Conservation (phyloP, 495 filamentous ascomycete species). For the Parachaetomium inaequale region DNA sequence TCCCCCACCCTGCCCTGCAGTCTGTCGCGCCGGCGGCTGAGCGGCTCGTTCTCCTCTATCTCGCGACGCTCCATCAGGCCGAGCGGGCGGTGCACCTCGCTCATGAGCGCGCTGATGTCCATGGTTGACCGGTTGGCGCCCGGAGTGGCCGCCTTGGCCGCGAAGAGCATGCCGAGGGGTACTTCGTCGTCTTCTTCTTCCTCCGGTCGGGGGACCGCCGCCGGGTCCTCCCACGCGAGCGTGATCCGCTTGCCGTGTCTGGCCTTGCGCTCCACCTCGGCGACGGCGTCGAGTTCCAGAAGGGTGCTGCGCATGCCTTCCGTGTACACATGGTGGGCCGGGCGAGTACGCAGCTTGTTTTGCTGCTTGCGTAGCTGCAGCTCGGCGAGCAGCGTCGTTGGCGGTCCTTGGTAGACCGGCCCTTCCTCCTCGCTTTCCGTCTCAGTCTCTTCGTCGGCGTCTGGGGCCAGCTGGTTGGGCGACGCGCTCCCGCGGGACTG, state of each 20-base stretch:
- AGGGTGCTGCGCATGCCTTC: slow-evolving; percentile 85
- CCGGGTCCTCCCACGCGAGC: slow-evolving; percentile 83
- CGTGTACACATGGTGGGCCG: slow-evolving; percentile 59
- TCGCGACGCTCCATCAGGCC: slow-evolving; percentile 82
- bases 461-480: slow-evolving; percentile 26
- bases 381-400: slow-evolving; percentile 89
- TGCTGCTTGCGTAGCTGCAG: slow-evolving; percentile 84
- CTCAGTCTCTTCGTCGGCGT: slow-evolving; percentile 29
- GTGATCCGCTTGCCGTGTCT: slow-evolving; percentile 70
- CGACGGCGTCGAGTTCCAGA: slow-evolving; percentile 85
- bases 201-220: slow-evolving; percentile 42
- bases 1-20: slow-evolving; percentile 55
- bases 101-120: slow-evolving; percentile 50
- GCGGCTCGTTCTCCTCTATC: slow-evolving; percentile 86
- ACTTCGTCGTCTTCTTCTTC: slow-evolving; percentile 66
- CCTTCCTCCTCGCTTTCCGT: slow-evolving; percentile 34
- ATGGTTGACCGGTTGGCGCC: slow-evolving; percentile 32
- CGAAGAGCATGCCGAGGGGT: slow-evolving; percentile 77
- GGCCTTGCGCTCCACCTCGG: slow-evolving; percentile 74
- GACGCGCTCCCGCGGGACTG: slow-evolving; percentile 15
- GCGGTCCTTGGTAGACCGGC: slow-evolving; percentile 58
- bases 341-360: slow-evolving; percentile 69
- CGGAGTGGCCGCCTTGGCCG: slow-evolving; percentile 53
- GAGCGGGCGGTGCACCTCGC: slow-evolving; percentile 59
- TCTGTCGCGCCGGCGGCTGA: slow-evolving; percentile 74